phyloP scores from a whole-genome alignment of 1,139 yeast species.

The Nakaseomyces nivariensis region DNA sequence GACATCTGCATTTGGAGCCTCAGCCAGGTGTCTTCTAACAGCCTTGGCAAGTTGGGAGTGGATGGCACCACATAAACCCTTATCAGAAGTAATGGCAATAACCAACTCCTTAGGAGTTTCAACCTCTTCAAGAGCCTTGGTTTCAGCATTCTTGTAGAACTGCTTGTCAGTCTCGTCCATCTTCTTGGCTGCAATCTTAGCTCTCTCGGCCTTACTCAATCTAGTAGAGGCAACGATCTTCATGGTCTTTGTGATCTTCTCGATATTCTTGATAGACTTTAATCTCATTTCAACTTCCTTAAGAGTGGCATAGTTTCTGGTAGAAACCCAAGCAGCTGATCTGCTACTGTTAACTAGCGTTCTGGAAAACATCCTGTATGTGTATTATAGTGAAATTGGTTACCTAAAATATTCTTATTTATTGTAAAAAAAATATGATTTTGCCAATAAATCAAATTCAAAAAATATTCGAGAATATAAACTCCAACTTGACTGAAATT shows the following conservation, averaged over 20 bases:
- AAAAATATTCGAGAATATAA: no score
- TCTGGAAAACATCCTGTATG: conserved; percentile 4
- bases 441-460: no score
- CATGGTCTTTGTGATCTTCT: conserved; percentile 99
- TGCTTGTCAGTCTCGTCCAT: conserved; percentile 75
- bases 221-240: conserved; percentile 98
- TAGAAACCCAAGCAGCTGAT: conserved; percentile 1
- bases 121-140: conserved; percentile 39
- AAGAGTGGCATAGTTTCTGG: conserved; percentile 90
- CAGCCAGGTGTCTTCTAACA: conserved; percentile 56
- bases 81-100: conserved; percentile 88
- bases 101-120: conserved; percentile 56
- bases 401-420: no score
- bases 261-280: conserved; percentile 96
- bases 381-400: no score
- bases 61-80: conserved; percentile 97
- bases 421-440: no score
- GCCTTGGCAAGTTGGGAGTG: conserved; percentile 90
- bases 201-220: conserved; percentile 90
- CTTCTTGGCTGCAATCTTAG: conserved; percentile 81
- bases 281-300: conserved; percentile 98
- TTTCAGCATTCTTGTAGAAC: conserved; percentile 75
- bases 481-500: no score
- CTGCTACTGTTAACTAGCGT: conserved; percentile 2
- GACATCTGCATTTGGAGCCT: conserved; percentile 63